A percentile compares a stretch with the other conserved stretches of the same genome.
These are phyloP conservation scores for Myxozyma mucilagina DNA, from an alignment of 805 yeast species.

Conservation along the genomic window DNA sequence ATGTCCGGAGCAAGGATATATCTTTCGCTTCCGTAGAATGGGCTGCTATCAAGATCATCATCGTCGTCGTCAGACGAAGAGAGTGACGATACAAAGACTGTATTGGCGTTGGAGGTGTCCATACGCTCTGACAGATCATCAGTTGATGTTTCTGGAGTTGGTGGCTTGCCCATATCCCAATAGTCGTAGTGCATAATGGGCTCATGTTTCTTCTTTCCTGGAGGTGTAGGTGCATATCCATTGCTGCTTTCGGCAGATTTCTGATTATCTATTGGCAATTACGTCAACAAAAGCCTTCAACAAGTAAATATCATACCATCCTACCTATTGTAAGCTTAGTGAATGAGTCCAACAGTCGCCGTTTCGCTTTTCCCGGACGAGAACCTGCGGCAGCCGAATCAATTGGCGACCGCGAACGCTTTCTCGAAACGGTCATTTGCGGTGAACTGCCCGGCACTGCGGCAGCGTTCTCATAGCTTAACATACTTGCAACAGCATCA, in stretches of 20 bases:
- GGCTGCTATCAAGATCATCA: conserved; percentile 2
- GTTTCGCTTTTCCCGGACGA: conserved; percentile 9
- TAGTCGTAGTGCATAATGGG: conserved; percentile 25
- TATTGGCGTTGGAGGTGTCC: conserved; percentile 27
- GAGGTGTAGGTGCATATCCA: conserved; percentile 10
- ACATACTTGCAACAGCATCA: neutral
- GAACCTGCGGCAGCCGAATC: conserved; percentile 2
- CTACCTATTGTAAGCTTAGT: conserved; percentile 21
- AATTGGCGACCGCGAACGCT: conserved; percentile 11
- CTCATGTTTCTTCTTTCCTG: conserved; percentile 14
- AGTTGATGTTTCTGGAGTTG: neutral
- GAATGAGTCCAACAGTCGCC: conserved; percentile 29
- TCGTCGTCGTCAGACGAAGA: conserved; percentile 11
- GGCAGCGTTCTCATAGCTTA: neutral
- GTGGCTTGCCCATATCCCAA: conserved; percentile 25
- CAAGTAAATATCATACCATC: neutral
- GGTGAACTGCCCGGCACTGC: neutral
- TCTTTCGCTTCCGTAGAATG: neutral
- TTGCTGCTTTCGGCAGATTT: neutral
- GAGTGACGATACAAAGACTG: conserved; percentile 27
- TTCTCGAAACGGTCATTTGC: neutral
- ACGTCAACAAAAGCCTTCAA: neutral
- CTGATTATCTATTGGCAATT: neutral
- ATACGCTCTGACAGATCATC: conserved; percentile 17
- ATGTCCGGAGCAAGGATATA: conserved; percentile 22